These are phyloP conservation scores for Penicillium arizonense DNA, from an alignment of 495 filamentous ascomycete species.

Conservation along the genomic window DNA sequence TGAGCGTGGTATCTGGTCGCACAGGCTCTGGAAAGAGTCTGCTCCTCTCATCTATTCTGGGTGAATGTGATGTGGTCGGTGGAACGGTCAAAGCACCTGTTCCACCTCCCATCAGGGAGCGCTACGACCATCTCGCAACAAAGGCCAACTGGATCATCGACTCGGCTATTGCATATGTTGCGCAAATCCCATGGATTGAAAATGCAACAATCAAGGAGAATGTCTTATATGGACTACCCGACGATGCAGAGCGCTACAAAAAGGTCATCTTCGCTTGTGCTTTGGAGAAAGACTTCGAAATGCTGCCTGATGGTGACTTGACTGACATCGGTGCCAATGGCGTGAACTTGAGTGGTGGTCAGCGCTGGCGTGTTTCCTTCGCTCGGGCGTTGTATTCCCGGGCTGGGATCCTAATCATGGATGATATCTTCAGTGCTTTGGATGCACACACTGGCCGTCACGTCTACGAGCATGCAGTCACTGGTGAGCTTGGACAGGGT, in stretches of 20 bases:
- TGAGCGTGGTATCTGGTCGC: constrained; percentile 63
- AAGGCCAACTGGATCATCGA: constrained; percentile 46
- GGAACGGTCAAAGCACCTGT: constrained; percentile 50
- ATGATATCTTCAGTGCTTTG: constrained; percentile 77
- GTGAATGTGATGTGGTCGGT: constrained; percentile 52
- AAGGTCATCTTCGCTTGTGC: constrained; percentile 69
- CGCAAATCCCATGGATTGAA: constrained; percentile 85
- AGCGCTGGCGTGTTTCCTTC: constrained; percentile 78
- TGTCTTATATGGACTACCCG: constrained; percentile 71
- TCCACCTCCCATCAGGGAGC: constrained; percentile 21
- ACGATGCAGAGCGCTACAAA: constrained; percentile 59
- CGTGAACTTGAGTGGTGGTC: constrained; percentile 81
- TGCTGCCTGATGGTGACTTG: constrained; percentile 68
- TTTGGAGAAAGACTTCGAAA: constrained; percentile 69
- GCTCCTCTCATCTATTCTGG: constrained; percentile 59
- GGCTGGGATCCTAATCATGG: constrained; percentile 74
- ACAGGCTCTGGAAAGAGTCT: constrained; percentile 65
- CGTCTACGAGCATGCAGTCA: constrained; percentile 72
- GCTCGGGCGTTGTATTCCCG: constrained; percentile 78
- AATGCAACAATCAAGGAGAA: constrained; percentile 76
- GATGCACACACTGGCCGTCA: constrained; percentile 74
- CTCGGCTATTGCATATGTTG: constrained; percentile 69
- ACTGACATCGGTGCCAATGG: constrained; percentile 83
- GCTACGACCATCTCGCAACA: constrained; percentile 20
- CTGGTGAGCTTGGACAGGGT: constrained; percentile 63